These are phyloP conservation scores for Lactarius evosmus DNA, from an alignment of 768 basidiomycete genomes.

Conservation along the genomic window DNA sequence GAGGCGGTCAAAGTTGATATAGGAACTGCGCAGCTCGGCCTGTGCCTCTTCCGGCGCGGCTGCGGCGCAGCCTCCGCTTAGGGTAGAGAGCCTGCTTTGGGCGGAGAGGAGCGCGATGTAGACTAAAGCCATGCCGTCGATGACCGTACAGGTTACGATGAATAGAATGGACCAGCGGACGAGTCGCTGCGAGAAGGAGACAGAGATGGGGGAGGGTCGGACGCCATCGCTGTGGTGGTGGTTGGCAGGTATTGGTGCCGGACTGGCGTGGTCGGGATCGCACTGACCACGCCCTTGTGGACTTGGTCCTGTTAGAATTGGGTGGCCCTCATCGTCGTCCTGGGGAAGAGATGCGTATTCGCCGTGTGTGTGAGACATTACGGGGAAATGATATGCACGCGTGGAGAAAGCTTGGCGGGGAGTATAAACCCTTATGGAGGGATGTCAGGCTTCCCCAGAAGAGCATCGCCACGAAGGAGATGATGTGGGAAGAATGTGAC, in stretches of 20 bases:
- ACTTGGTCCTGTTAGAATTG: neutral
- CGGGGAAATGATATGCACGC: neutral
- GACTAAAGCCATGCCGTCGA: neutral
- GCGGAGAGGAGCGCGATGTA: neutral
- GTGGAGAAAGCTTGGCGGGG: neutral
- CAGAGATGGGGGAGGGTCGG: neutral
- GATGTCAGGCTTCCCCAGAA: neutral
- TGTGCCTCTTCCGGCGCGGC: neutral
- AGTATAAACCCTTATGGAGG: neutral
- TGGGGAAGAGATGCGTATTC: neutral
- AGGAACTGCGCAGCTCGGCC: slow-evolving; percentile 7
- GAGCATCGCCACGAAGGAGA: neutral
- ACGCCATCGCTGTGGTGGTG: neutral
- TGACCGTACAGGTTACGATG: neutral
- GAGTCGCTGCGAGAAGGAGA: neutral
- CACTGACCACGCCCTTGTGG: neutral
- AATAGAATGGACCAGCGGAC: neutral
- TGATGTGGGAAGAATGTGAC: neutral
- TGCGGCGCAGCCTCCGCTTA: neutral
- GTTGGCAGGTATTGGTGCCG: neutral
- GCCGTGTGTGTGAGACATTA: neutral
- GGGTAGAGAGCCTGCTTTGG: neutral
- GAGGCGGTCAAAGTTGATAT: slow-evolving; percentile 5
- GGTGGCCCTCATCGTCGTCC: neutral
- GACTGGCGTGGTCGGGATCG: neutral